Evolutionary conservation across 768 basidiomycete species (phyloP).

Genomic region (Coprinopsis strossmayeri): DNA sequence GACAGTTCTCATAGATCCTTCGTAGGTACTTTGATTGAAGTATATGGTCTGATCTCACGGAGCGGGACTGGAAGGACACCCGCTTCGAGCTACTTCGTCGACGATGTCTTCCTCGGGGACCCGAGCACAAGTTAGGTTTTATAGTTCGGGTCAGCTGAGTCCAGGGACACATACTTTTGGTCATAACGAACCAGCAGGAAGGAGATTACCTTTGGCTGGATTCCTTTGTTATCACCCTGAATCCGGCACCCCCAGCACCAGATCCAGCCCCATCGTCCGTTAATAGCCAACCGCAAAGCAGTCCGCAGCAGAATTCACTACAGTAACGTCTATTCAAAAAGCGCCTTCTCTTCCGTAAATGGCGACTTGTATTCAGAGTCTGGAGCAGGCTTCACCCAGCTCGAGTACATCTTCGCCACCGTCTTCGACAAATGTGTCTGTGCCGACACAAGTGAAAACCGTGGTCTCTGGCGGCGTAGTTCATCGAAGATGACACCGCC

Average conservation of each 20-base stretch:
- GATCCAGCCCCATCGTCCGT: neutral
- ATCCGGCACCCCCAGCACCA: neutral
- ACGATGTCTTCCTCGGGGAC: neutral
- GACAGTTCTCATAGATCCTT: neutral
- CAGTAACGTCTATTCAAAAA: no score
- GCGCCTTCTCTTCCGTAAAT: no score
- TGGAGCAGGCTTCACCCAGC: no score
- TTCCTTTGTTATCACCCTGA: neutral
- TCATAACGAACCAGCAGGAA: neutral
- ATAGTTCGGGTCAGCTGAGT: neutral
- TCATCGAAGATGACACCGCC: no score
- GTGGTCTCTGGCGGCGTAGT: no score
- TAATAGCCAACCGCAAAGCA: no score
- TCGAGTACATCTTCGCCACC: no score
- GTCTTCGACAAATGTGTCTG: no score
- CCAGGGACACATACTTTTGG: neutral
- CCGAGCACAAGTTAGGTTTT: neutral
- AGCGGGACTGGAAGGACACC: neutral
- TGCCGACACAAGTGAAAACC: no score
- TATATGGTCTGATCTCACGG: neutral
- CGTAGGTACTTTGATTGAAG: neutral
- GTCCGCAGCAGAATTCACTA: no score
- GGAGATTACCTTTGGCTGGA: neutral
- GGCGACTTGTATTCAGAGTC: no score
- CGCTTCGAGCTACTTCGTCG: neutral